These are phyloP conservation scores for Saturnispora ahearnii DNA, from an alignment of 805 yeast genomes.

Conservation along the genomic window DNA sequence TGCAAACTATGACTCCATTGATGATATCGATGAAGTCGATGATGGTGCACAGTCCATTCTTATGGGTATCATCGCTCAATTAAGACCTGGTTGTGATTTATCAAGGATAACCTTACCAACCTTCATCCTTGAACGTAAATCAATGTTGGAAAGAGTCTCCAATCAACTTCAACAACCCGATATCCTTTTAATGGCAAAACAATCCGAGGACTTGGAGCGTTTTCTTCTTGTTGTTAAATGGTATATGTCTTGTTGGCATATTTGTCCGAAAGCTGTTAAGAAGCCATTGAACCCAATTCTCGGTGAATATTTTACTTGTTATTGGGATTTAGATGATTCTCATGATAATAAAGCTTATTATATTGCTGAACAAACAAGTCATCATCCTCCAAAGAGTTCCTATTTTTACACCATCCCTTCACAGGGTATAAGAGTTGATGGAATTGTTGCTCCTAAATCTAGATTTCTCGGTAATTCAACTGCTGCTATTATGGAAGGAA, in stretches of 20 bases:
- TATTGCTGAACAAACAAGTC: constrained; percentile 90
- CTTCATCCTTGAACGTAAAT: constrained; percentile 86
- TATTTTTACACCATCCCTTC: constrained; percentile 85
- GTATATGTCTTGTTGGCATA: constrained; percentile 96
- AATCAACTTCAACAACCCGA: constrained; percentile 79
- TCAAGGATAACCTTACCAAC: constrained; percentile 91
- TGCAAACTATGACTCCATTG: constrained; percentile 26
- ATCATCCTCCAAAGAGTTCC: constrained; percentile 96
- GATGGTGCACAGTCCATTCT: constrained; percentile 82
- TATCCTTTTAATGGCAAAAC: constrained; percentile 60
- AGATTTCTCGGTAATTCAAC: constrained; percentile 90
- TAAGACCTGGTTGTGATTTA: constrained; percentile 87
- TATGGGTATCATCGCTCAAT: constrained; percentile 79
- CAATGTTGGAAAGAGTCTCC: constrained; percentile 92
- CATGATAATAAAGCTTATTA: constrained; percentile 58
- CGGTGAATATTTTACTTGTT: constrained; percentile 85
- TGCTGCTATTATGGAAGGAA: constrained; percentile 95
- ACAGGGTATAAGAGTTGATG: constrained; percentile 76
- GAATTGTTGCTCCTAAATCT: constrained; percentile 79
- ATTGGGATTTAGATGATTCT: constrained; percentile 76
- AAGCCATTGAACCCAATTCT: constrained; percentile 93
- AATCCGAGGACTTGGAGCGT: constrained; percentile 48
- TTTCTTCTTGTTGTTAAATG: constrained; percentile 71
- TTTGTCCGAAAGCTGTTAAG: constrained; percentile 96
- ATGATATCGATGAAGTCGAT: constrained; percentile 88